Evolutionary conservation across 345 rosid species (phyloP).

Genomic region (Geranium rotundifolium): DNA sequence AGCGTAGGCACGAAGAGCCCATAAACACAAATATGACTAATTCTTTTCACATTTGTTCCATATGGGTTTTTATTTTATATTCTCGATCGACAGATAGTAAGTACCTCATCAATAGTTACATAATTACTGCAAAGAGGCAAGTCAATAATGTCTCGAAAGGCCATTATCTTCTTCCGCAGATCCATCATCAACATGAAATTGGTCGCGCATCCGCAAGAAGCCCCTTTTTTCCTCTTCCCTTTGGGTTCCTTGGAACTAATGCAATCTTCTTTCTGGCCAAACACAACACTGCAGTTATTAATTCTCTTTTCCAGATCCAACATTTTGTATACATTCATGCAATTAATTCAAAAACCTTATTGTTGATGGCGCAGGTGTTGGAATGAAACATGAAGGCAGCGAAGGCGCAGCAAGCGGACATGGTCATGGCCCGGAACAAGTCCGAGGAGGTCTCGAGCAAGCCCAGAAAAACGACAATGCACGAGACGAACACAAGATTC

Average conservation of each 20-base stretch:
- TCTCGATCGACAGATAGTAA: not conserved
- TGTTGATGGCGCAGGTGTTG: not conserved
- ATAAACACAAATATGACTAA: too few species aligned
- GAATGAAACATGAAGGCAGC: not conserved
- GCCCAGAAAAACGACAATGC: not conserved
- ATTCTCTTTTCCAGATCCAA: too few species aligned
- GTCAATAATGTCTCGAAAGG: constrained; percentile 61
- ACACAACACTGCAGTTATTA: not conserved
- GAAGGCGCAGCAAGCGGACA: not conserved
- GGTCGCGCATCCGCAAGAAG: constrained; percentile 25
- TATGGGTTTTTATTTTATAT: too few species aligned
- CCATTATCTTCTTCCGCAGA: constrained; percentile 49
- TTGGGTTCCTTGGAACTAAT: constrained; percentile 10
- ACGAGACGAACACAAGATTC: not conserved
- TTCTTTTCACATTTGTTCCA: too few species aligned
- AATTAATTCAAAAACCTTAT: too few species aligned
- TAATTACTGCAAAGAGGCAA: constrained; percentile 43
- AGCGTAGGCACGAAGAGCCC: too few species aligned
- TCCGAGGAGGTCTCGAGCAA: not conserved
- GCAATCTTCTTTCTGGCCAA: not conserved
- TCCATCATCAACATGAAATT: constrained; percentile 46
- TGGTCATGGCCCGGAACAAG: not conserved
- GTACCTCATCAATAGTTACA: constrained; percentile 39
- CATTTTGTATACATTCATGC: too few species aligned
- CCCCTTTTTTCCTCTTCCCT: constrained; percentile 17